Evolutionary conservation across 2,329 filamentous ascomycete genomes (phyloP), one percentile per base, ranked within the genome.

Genomic region (Fusarium humuli): DNA sequence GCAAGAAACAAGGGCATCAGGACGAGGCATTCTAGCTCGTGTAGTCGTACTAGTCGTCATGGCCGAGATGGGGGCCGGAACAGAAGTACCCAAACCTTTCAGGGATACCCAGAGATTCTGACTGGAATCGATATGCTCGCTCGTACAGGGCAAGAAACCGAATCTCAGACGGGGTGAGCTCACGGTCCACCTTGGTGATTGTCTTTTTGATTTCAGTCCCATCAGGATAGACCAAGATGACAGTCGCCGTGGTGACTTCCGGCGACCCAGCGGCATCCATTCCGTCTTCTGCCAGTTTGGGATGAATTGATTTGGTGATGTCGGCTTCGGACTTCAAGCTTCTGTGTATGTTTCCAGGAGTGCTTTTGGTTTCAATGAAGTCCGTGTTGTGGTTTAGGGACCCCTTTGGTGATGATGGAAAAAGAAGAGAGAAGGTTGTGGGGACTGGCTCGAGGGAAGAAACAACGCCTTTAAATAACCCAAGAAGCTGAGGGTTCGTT

Each of bases 61-160:
- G 10, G 34, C 4, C 4, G 3, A n/a, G 55, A 37, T 41, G 54
- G 18, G 58, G 63, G 0, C 46, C 63, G 13, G 44, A 11, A 2
- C 29, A 67, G 29, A 67, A 40, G 4, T 49, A 54, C 5, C 57
- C 62, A n/a, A 70, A 37, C 16, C 3, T 48, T 29, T 60, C 57
- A 2, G 62, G 67, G 20, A 64, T 13, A 34, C 42, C 22, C 1
- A 70, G 22, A 22, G 45, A 47, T 29, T 58, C 25, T 14, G 67
- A 67, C 44, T 67, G 54, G 5, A 50, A 45, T 27, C 10, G 42
- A 45, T 27, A 25, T 3, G 42, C 22, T 7, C 23, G 23, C 1
- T 37, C 34, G 34, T 37, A 37, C 18, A 37, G 10, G 18, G 34
- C 18, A n/a, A 37, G 34, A 3, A 37, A n/a, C 18, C 18, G 34